Percentiles rank a stretch among this genome's conserved stretches.
Evolutionary conservation across 148 eudicot genomes (phyloP).

Genomic region (Rhododendron ovatum): DNA sequence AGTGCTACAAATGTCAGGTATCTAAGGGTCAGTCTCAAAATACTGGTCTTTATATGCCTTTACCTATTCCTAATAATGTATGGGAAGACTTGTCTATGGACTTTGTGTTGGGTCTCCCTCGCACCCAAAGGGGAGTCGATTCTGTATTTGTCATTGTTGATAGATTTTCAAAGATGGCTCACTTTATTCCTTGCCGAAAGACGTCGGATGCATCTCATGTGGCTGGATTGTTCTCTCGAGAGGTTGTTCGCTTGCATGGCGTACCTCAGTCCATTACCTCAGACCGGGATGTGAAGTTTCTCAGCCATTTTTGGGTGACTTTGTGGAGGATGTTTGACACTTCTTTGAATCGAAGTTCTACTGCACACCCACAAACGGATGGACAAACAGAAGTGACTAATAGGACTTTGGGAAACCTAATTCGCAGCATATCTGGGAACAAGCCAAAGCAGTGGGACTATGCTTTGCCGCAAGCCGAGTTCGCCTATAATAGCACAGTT

Average conservation of each 20-base stretch:
- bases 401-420: neutral
- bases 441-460: neutral
- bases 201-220: neutral
- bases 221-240: neutral
- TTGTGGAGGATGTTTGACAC: neutral
- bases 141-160: neutral
- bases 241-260: neutral
- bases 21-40: neutral
- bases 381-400: neutral
- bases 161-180: neutral
- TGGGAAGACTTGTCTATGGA: neutral
- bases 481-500: too few species aligned
- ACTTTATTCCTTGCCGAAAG: neutral
- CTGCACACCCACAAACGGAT: neutral
- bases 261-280: neutral
- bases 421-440: neutral
- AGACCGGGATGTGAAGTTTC: neutral
- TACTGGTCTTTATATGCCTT: neutral
- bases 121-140: neutral
- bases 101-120: neutral
- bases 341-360: neutral
- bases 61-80: neutral
- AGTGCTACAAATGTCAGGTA: neutral
- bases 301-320: neutral
- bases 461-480: too few species aligned